Evolutionary conservation across 2,329 filamentous ascomycete genomes (phyloP), one percentile per base, ranked within the genome.

Genomic region (Hortaea sp.): DNA sequence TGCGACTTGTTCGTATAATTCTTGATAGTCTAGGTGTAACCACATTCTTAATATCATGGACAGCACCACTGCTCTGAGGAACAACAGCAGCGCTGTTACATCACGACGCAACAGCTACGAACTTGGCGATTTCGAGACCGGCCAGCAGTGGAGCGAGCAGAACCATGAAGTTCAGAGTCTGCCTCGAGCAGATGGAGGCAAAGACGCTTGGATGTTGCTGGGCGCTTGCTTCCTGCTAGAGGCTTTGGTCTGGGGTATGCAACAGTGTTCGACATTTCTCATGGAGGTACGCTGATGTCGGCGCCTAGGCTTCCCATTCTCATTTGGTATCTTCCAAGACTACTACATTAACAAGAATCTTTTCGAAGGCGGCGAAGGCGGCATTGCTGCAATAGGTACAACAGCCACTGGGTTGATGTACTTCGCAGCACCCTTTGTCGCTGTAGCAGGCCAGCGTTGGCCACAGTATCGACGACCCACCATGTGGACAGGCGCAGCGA

Each of bases 371-470:
- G 28, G 52, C 10, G 34, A 45, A 2, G 45, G 49, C 4, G 66
- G 66, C 37, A 64, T 75, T 39, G 69, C 71, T 5, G 62, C 66
- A 3, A 68, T 74, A 41, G 71, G 71, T 32, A 72, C 69, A 6
- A 66, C 63, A n/a, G 42, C 49, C 3, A 64, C 63, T 57, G 72
- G 71, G 4, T 64, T 73, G 42, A 69, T 73, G 61, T 75, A 74
- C 57, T 63, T 75, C 49, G 63, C 60, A 35, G 65, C 69, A n/a
- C 67, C 68, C 0, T 40, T 72, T 29, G 60, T 67, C 41, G 66
- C 70, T 38, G 58, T 59, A 2, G 39, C 67, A 1, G 49, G 69
- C 7, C 66, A 66, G 40, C 57, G 55, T 13, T 69, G 58, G 27
- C 67, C 69, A 5, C 55, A 55, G 10, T 52, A 65, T 29, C 63